Conservation (phyloP, 202 grass and related monocot species). For the Eragrostis tef region DNA sequence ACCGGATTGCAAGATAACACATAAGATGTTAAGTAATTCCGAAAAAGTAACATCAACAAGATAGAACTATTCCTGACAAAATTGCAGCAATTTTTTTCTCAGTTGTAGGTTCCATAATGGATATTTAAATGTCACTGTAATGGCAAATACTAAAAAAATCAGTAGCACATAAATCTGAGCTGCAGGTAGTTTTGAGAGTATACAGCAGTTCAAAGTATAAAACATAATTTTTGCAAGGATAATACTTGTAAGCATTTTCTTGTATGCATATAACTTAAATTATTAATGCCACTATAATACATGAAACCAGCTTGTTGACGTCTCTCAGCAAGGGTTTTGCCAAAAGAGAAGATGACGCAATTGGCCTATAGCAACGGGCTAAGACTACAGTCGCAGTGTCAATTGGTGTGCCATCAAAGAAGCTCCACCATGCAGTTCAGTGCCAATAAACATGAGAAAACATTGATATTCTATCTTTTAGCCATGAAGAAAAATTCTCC, state of each 20-base stretch:
- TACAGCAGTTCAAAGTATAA: neutral
- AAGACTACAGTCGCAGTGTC: slow-evolving; percentile 10
- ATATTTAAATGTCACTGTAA: neutral
- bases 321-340: neutral
- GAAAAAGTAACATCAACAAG: slow-evolving; percentile 31
- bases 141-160: neutral
- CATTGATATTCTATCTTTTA: neutral
- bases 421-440: neutral
- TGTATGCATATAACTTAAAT: neutral
- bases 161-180: neutral
- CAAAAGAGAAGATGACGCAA: neutral
- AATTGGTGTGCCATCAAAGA: slow-evolving; percentile 15
- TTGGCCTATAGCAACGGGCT: neutral
- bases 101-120: neutral
- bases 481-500: neutral
- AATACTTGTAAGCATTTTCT: neutral
- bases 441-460: neutral
- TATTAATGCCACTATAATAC: neutral
- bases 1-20: slow-evolving; percentile 25
- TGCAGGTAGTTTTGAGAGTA: neutral
- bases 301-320: slow-evolving; percentile 4
- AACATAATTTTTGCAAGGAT: neutral
- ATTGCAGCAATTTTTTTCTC: neutral
- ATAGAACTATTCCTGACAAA: slow-evolving; percentile 18
- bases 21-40: slow-evolving; percentile 28